Conservation (phyloP, 805 yeast genomes). For the Lachancea sp. region DNA sequence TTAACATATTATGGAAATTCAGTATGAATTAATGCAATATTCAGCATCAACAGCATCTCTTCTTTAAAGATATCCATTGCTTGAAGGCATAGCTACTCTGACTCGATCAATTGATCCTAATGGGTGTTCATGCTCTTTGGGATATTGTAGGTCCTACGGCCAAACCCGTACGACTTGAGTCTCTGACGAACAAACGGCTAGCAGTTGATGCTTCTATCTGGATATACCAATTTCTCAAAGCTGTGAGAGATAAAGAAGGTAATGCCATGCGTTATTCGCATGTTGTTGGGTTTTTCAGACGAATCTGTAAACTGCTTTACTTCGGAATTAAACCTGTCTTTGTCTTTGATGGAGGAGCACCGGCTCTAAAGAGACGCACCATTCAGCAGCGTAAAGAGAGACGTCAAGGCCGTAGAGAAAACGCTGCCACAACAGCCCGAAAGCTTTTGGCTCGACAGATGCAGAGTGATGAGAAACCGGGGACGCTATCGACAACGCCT, state of each 20-base stretch:
- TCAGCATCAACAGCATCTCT: too few species aligned
- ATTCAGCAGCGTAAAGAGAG: constrained; percentile 65
- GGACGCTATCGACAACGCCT: not conserved
- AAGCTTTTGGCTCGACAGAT: constrained; percentile 73
- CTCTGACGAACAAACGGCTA: constrained; percentile 65
- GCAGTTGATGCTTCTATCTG: constrained; percentile 99
- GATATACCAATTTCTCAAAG: constrained; percentile 95
- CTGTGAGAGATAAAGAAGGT: constrained; percentile 84
- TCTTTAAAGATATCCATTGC: too few species aligned
- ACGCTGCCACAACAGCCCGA: constrained; percentile 69
- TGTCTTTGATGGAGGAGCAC: constrained; percentile 95
- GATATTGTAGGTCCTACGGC: constrained; percentile 85
- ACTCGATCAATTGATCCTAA: too few species aligned
- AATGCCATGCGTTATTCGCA: constrained; percentile 72
- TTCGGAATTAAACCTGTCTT: constrained; percentile 86
- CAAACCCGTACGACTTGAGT: constrained; percentile 81
- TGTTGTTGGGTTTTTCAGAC: constrained; percentile 88
- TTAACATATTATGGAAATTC: too few species aligned
- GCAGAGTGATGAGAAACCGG: constrained; percentile 37
- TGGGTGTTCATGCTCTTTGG: constrained; percentile 98
- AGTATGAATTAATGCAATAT: too few species aligned
- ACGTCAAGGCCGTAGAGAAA: constrained; percentile 66
- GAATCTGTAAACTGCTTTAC: constrained; percentile 84
- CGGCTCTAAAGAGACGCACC: constrained; percentile 71
- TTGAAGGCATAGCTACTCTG: too few species aligned